Evolutionary conservation across 176 grass and related monocot species (phyloP).

Genomic region (Cenchrus americanus): DNA sequence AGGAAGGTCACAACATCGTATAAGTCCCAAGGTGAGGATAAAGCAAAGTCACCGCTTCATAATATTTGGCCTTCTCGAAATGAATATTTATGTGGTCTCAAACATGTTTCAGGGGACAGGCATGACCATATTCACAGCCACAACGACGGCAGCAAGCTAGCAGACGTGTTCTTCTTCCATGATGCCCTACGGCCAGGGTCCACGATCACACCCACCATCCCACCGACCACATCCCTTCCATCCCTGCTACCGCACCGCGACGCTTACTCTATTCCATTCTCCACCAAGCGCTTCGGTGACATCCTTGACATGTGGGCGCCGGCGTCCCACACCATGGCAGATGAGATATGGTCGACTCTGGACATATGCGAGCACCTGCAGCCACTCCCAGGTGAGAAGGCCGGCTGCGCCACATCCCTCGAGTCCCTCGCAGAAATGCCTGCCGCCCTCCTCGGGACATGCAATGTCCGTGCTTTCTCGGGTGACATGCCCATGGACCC

Average conservation of each 20-base stretch:
- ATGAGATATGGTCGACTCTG: neutral
- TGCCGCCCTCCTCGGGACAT: neutral
- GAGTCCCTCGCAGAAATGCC: conserved; percentile 32
- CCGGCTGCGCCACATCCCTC: conserved; percentile 36
- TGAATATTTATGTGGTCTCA: too few species aligned
- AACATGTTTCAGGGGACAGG: neutral
- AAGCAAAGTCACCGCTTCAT: too few species aligned
- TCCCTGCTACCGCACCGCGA: neutral
- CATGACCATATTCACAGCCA: neutral
- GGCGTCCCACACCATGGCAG: neutral
- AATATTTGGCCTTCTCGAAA: too few species aligned
- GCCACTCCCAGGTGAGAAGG: conserved; percentile 1
- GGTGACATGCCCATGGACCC: neutral
- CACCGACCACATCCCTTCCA: conserved; percentile 1
- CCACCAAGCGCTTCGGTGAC: neutral
- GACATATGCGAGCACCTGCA: conserved; percentile 17
- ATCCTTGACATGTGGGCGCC: neutral
- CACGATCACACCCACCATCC: conserved; percentile 35
- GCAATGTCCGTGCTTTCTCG: neutral
- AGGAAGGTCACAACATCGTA: too few species aligned
- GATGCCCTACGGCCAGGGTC: conserved; percentile 18
- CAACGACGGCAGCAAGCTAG: neutral
- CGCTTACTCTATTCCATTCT: conserved; percentile 45
- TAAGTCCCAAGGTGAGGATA: too few species aligned
- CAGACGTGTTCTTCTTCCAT: conserved; percentile 26